Base-by-base conservation (phyloP, 306 rosid species). In the Cucumis melo region DNA sequence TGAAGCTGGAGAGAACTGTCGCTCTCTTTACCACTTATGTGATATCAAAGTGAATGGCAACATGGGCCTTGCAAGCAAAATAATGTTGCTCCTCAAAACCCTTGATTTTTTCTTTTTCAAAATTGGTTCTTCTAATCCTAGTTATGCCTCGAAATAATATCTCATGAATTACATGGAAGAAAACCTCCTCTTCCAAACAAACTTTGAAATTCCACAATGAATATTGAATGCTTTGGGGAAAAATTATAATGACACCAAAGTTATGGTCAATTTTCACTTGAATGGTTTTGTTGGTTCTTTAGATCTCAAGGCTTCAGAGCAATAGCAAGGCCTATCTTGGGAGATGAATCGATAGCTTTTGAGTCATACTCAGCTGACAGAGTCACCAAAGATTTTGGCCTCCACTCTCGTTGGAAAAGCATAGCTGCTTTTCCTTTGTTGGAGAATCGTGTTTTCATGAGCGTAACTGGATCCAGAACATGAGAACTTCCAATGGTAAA, bases 331-430 rank as follows among this genome's bases (percentile, higher is more conserved):
- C 98, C 98, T 15, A 91, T 51, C 82, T 87, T 93, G 74, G 96
- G 86, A 58, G 97, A 77, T 62, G 87, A 77, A 64, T 82, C 78
- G n/a, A 62, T 58, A 66, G 85, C 87, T 89, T 85, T 93, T 0
- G 90, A 86, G 82, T 93, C 94, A 27, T 90, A 93, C 83, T 93
- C 97, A 10, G 92, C 90, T 19, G 92, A 91, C 20, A 93, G 64
- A n/a, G 90, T 89, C 68, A 93, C 58, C 21, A 88, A 84, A n/a
- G 98, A 93, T 64, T 87, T 87, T 0, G 98, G 98, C 83, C 97
- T 93, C 98, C 98, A 93, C 62, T 86, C 90, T 23, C 89, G 88
- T 80, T 93, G 97, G 83, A 81, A 90, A 80, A 86, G 88, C 82
- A 88, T 81, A 10, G 96, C 96, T 10, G 83, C 87, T 82, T 88